Percentiles rank a stretch among this genome's conserved stretches.
These are phyloP conservation scores for Lepraria neglecta DNA, from an alignment of 495 filamentous ascomycete species.

Conservation along the genomic window DNA sequence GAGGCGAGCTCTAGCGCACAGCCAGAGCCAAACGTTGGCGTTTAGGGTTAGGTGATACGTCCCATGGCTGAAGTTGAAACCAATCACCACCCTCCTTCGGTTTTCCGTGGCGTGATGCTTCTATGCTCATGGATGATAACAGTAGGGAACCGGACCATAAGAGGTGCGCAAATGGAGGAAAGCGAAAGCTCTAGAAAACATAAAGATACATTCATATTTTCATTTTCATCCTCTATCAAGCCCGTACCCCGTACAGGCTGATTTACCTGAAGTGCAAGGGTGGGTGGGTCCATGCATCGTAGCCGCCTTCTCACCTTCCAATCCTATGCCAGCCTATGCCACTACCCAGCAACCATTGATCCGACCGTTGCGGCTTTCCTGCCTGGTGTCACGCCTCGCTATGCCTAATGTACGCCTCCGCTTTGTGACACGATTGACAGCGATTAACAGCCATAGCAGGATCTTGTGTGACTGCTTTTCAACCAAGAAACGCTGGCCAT, in stretches of 20 bases:
- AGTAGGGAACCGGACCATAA: not conserved
- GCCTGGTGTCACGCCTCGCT: constrained; percentile 10
- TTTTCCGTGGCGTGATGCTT: constrained; percentile 1
- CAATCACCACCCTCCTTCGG: not conserved
- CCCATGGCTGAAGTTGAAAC: constrained; percentile 4
- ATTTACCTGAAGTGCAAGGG: not conserved
- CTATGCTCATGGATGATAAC: not conserved
- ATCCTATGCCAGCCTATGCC: constrained; percentile 3
- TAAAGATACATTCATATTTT: no score
- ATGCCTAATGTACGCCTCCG: constrained; percentile 12
- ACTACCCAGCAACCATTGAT: constrained; percentile 5
- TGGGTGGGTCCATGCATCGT: constrained; percentile 7
- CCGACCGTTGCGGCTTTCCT: constrained; percentile 18
- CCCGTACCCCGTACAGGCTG: not conserved
- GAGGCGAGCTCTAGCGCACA: constrained; percentile 7
- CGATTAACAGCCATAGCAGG: constrained; percentile 5
- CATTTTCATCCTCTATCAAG: no score
- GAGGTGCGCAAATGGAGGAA: constrained; percentile 9
- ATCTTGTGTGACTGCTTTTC: constrained; percentile 9
- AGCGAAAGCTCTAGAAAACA: not conserved
- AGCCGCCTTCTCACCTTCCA: constrained; percentile 2
- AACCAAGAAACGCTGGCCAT: constrained; percentile 1
- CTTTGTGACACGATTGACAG: constrained; percentile 2
- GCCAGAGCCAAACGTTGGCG: constrained; percentile 8
- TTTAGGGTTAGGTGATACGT: constrained; percentile 5